Conservation (phyloP, 306 rosid species). For the Aeschynomene evenia region DNA sequence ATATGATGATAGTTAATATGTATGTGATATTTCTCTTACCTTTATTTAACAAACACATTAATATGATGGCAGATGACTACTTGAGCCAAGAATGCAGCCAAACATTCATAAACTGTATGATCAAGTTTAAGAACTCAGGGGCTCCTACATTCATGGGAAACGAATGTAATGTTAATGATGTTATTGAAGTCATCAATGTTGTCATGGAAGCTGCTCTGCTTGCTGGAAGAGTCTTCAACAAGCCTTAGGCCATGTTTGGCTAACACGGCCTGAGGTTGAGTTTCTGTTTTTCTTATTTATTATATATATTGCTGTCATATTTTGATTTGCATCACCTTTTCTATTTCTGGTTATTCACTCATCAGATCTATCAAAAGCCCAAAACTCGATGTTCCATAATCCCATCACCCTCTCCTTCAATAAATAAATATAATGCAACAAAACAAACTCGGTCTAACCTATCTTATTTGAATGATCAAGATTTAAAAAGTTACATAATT, state of each 20-base stretch:
- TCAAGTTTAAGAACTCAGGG: conserved; percentile 40
- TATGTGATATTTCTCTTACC: too few species aligned
- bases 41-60: too few species aligned
- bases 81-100: conserved; percentile 75
- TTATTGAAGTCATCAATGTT: conserved; percentile 49
- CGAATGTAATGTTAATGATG: conserved; percentile 59
- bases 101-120: conserved; percentile 60
- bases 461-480: too few species aligned
- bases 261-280: too few species aligned
- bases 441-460: too few species aligned
- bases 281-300: not conserved
- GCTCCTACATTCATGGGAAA: conserved; percentile 56
- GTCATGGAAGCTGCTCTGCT: conserved; percentile 78
- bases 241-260: too few species aligned
- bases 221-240: conserved; percentile 69
- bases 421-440: not conserved
- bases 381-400: not conserved
- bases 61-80: conserved; percentile 64
- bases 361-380: not conserved
- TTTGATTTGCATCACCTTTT: not conserved
- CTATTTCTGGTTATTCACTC: not conserved
- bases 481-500: too few species aligned
- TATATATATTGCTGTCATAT: not conserved
- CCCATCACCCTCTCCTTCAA: not conserved
- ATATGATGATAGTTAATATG: too few species aligned